Evolutionary conservation across 345 rosid species (phyloP), one percentile per base, ranked within the genome.

Genomic region (Gossypium herbaceum): DNA sequence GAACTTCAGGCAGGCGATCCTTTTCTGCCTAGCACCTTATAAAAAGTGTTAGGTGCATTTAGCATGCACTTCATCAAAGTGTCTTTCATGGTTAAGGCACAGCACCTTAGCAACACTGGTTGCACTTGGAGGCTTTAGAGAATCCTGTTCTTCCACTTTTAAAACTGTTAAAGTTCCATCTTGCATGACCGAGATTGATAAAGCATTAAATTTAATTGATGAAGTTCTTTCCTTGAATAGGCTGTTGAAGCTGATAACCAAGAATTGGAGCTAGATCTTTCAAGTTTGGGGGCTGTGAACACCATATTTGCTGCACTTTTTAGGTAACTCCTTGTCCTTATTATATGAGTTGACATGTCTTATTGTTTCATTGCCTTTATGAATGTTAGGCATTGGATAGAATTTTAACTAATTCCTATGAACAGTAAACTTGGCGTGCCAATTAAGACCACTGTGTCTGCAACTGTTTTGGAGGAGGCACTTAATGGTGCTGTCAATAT

Each of bases 361-460:
- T 15, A 13, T 15, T 66, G 43, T 43, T 59, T 61, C 11, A 12
- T 12, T 25, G 10, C 56, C 55, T 19, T 56, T 25, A 8, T 54
- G 68, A 50, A 16, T 25, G 44, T 7, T 56, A 54, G 25, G 17
- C 54, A 68, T 59, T 75, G 24, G 51, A 50, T 51, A 75, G 0
- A 55, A 69, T 39, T 56, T 78, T 27, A 20, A 20, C 62, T 50
- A 27, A 15, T 69, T 69, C 59, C 16, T 27, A 17, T 51, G 7
- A 65, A 68, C 75, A 93, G 99, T 85, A 96, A 96, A 89, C 97
- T 96, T 48, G 99, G 99, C 44, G 97, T 96, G 76, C 99, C 99
- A 0, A 93, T 96, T 74, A 96, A 93, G 91, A 96, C 99, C 81
- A 89, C 97, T 64, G 94, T 96, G 29, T 93, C 99, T 66, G 97